Evolutionary conservation across 441 rosid genomes (phyloP).

Genomic region (Manihot esculenta): DNA sequence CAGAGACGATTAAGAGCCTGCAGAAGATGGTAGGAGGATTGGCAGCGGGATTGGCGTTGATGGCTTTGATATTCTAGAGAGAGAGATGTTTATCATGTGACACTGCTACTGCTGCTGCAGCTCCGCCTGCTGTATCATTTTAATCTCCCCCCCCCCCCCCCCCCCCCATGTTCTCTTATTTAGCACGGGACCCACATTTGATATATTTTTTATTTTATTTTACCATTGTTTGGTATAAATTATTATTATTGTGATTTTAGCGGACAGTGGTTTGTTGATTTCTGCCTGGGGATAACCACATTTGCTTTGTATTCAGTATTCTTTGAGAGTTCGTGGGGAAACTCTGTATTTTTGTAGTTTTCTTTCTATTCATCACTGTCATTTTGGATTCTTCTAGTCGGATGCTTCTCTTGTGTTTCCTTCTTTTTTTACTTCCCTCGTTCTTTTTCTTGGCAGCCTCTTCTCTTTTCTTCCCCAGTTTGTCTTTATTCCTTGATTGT

Average conservation of each 20-base stretch:
- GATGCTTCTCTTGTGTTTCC: not conserved
- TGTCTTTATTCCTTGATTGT: slow-evolving; percentile 1
- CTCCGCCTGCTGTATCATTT: too few relatives aligned
- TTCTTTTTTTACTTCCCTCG: not conserved
- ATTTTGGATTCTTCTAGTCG: not conserved
- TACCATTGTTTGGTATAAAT: slow-evolving; percentile 20
- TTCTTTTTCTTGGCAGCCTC: not conserved
- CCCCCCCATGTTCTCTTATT: slow-evolving; percentile 2
- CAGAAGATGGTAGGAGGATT: slow-evolving; percentile 43
- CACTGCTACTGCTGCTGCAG: not conserved
- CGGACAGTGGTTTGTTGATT: not conserved
- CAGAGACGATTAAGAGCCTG: slow-evolving; percentile 32
- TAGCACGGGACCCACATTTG: slow-evolving; percentile 7
- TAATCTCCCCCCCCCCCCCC: too few relatives aligned
- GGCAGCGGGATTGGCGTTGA: slow-evolving; percentile 49
- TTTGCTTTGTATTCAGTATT: slow-evolving; percentile 19
- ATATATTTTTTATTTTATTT: slow-evolving; percentile 11
- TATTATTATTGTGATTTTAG: not conserved
- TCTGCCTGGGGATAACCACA: slow-evolving; percentile 4
- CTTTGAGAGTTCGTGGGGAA: slow-evolving; percentile 16
- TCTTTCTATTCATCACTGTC: not conserved
- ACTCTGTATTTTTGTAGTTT: not conserved
- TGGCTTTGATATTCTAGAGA: slow-evolving; percentile 43
- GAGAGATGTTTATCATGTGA: slow-evolving; percentile 9
- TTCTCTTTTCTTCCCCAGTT: not conserved